Evolutionary conservation across 768 basidiomycete species (phyloP).

Genomic region (Hypholoma sublateritium): DNA sequence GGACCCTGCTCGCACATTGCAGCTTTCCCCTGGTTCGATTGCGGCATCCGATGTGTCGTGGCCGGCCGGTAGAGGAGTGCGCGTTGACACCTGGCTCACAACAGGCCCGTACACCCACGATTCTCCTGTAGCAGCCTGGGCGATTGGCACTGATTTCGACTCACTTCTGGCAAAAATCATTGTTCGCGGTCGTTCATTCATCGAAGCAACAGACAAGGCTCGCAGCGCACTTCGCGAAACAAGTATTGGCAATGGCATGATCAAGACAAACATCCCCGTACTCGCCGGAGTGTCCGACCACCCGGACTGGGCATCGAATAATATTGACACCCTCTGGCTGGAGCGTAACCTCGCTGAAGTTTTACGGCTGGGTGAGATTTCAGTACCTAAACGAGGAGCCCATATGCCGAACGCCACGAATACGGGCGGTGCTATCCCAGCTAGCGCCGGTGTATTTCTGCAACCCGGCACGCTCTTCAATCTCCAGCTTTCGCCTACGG

Average conservation of each 20-base stretch:
- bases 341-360: constrained; percentile 28
- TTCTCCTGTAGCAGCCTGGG: constrained; percentile 39
- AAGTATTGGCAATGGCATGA: constrained; percentile 59
- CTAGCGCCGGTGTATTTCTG: constrained; percentile 16
- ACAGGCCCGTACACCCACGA: constrained; percentile 45
- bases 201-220: constrained; percentile 83
- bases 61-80: constrained; percentile 85
- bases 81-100: constrained; percentile 84
- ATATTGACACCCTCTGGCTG: constrained; percentile 37
- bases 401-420: too few species aligned
- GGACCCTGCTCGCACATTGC: constrained; percentile 72
- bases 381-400: neutral
- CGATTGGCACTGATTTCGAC: constrained; percentile 76
- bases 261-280: constrained; percentile 32
- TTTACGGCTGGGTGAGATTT: constrained; percentile 18
- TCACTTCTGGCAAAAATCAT: constrained; percentile 85
- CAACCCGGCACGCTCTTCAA: constrained; percentile 38
- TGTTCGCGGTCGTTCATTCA: constrained; percentile 76
- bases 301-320: constrained; percentile 27
- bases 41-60: constrained; percentile 64
- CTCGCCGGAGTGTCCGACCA: constrained; percentile 32
- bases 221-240: constrained; percentile 80
- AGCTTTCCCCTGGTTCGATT: constrained; percentile 83
- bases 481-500: constrained; percentile 23
- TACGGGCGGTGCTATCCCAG: neutral